Base-by-base conservation (phyloP, 1,284 basidiomycete genomes). In the Pyrrhoderma lamaoense region DNA sequence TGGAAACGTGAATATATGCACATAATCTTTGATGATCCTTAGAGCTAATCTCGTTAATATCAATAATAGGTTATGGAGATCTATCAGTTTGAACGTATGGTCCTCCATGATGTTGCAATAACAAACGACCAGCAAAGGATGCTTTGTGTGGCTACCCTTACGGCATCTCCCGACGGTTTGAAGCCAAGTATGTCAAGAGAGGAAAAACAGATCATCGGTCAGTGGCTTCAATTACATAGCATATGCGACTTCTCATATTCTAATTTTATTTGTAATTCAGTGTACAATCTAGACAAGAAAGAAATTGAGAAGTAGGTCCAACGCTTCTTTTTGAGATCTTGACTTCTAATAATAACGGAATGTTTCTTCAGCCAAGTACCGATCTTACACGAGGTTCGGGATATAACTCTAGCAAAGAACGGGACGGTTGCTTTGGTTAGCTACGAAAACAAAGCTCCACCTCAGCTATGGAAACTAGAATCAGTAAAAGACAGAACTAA, bases 391-490 rank as follows among this genome's bases (percentile, higher is more conserved):
- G 84, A 89, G 59, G 81, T 89, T 49, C 78, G 82, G 38, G 82
- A 88, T 60, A 79, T 89, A 45, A 79, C 80, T 0, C 65, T 89
- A 21, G 76, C 82, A 42, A 70, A 74, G 42, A 75, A 75, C 58
- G 80, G 78, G n/a, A 63, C 76, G 8, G 70, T 80, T 14, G 84
- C 82, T 19, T 64, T 89, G 46, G 75, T 89, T 51, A 85, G 82
- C 61, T 85, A 84, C 59, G 82, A 86, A 64, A 78, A 78, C 62
- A 85, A 82, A 70, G 79, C 82, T 4, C 79, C 85, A n/a, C 85
- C 87, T 2, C 86, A 89, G 62, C 67, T 89, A 8, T 89, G 87
- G 85, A 83, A 79, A 62, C 64, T 89, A 42, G 83, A 87, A 46
- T 64, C 78, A 19, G 68, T 86, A 35, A 80, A 76, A 60, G 77